Percentiles rank a stretch among this genome's conserved stretches.
Evolutionary conservation across 192 early-diverging fungal genomes (phyloP).

Genomic region (Entomortierella chlamydospora): DNA sequence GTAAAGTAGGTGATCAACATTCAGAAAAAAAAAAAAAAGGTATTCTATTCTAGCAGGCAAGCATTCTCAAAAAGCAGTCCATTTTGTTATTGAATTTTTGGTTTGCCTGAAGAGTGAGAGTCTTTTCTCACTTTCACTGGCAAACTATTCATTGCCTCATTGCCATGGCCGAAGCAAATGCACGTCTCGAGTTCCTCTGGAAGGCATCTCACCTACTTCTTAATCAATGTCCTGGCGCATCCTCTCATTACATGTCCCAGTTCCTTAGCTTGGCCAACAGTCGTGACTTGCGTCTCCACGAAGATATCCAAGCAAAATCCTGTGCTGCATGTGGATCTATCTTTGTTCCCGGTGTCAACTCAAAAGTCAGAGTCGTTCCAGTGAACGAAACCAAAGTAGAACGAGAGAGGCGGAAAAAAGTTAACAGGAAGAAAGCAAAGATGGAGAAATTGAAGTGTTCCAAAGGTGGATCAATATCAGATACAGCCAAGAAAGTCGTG

Average conservation of each 20-base stretch:
- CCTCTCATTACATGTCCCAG: constrained; percentile 61
- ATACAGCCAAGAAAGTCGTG: too few species aligned
- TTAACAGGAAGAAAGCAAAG: constrained; percentile 24
- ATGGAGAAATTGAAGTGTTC: not conserved
- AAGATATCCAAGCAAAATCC: constrained; percentile 51
- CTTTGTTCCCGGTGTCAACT: constrained; percentile 59
- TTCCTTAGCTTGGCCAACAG: constrained; percentile 48
- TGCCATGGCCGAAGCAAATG: constrained; percentile 37
- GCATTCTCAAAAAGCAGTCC: constrained; percentile 10
- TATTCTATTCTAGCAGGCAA: too few species aligned
- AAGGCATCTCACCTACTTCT: constrained; percentile 56
- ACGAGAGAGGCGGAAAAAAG: constrained; percentile 22
- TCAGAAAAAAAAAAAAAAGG: constrained; percentile 9
- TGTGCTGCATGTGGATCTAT: constrained; percentile 59
- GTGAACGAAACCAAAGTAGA: constrained; percentile 26
- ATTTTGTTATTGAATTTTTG: not conserved
- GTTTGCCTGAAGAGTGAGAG: too few species aligned
- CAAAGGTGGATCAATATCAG: too few species aligned
- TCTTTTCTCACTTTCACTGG: not conserved
- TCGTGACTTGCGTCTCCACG: constrained; percentile 54
- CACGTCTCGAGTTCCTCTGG: constrained; percentile 60
- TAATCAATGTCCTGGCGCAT: constrained; percentile 42
- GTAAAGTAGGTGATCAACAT: not conserved
- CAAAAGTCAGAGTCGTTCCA: constrained; percentile 41
- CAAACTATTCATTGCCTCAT: too few species aligned